A percentile compares a stretch with the other conserved stretches of the same genome.
These are phyloP conservation scores for Phtheirospermum japonicum DNA, from an alignment of 257 asterid genomes.

Conservation along the genomic window DNA sequence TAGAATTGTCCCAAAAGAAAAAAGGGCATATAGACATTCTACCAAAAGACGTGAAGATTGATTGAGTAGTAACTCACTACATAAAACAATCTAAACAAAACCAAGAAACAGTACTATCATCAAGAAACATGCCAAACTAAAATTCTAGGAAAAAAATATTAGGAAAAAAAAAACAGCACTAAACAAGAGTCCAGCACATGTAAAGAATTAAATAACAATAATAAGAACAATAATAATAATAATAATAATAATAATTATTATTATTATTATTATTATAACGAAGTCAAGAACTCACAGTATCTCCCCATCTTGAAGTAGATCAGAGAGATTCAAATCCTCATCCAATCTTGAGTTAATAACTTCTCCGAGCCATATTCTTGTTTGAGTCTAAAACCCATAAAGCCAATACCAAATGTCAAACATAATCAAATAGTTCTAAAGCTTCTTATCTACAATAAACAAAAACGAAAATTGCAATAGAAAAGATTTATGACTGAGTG, in stretches of 20 bases:
- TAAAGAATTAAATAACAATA: too few relatives aligned
- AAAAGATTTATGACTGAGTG: neutral
- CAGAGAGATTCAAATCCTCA: constrained; percentile 61
- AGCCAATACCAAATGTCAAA: neutral
- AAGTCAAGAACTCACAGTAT: constrained; percentile 55
- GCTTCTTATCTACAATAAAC: neutral
- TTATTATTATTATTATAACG: too few relatives aligned
- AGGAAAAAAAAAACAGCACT: too few relatives aligned
- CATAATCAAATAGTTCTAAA: constrained; percentile 18
- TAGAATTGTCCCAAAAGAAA: neutral
- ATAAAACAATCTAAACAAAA: neutral
- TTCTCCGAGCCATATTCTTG: constrained; percentile 85
- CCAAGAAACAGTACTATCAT: too few relatives aligned
- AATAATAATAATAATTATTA: neutral
- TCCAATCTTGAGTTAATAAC: constrained; percentile 57
- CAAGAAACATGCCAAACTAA: constrained; percentile 15
- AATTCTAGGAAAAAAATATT: constrained; percentile 8
- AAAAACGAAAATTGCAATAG: neutral
- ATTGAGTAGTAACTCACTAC: too few relatives aligned
- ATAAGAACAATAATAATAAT: neutral
- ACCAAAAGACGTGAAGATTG: neutral
- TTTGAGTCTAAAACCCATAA: constrained; percentile 55
- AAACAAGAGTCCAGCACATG: too few relatives aligned
- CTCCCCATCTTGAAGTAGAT: constrained; percentile 92
- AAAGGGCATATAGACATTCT: neutral